phyloP scores from a whole-genome alignment of 805 yeast species.

The Starmerella riodocensis region DNA sequence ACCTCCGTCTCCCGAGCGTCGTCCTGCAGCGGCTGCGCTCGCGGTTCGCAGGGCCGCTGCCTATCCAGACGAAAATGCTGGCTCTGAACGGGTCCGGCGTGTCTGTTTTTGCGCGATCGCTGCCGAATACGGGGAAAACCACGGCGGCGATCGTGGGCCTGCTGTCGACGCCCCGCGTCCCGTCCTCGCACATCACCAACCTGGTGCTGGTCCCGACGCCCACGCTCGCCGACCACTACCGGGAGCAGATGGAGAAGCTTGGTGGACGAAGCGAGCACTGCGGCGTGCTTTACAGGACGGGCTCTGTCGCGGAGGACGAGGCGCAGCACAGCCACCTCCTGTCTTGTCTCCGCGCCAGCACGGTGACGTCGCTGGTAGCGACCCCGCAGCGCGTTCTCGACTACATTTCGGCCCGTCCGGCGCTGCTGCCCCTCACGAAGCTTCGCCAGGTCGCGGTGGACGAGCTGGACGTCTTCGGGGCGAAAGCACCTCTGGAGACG shows the following conservation, averaged over 20 bases:
- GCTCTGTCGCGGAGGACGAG: constrained; percentile 15
- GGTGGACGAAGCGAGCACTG: background rate
- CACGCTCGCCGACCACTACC: constrained; percentile 27
- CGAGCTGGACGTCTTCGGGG: constrained; percentile 22
- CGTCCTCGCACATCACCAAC: constrained; percentile 15
- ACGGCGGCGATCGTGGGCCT: constrained; percentile 24
- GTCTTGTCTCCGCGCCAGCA: constrained; percentile 12
- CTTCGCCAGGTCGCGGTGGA: constrained; percentile 23
- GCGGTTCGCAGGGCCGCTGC: constrained; percentile 17
- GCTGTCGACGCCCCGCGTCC: constrained; percentile 10
- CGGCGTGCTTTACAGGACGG: constrained; percentile 22
- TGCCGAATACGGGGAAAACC: constrained; percentile 29
- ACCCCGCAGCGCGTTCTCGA: constrained; percentile 44
- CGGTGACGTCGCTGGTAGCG: constrained; percentile 34
- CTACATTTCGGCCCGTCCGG: constrained; percentile 27
- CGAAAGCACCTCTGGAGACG: constrained; percentile 19
- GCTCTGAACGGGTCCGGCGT: constrained; percentile 23
- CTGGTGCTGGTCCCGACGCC: constrained; percentile 28
- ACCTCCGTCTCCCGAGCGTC: constrained; percentile 13
- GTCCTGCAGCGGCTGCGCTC: constrained; percentile 11
- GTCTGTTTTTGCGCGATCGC: constrained; percentile 23
- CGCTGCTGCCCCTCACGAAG: constrained; percentile 11
- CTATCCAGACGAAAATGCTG: constrained; percentile 24
- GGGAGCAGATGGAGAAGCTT: constrained; percentile 3
- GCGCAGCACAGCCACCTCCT: constrained; percentile 20